Evolutionary conservation across 257 asterid species (phyloP).

Genomic region (Eustoma russellianum): DNA sequence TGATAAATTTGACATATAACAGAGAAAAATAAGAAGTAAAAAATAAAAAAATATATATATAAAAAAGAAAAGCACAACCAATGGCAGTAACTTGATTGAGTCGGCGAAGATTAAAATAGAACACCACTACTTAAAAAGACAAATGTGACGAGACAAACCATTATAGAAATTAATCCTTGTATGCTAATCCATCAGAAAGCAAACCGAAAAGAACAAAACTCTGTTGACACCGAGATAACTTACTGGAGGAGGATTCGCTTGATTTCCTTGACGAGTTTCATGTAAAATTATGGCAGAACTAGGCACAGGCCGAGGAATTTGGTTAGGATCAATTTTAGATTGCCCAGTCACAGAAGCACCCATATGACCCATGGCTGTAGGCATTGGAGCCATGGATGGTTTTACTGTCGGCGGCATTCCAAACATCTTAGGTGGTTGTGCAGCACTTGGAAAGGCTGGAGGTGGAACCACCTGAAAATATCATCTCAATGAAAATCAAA

Average conservation of each 20-base stretch:
- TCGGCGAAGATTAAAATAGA: not conserved
- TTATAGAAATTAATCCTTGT: not conserved
- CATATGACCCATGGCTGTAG: conserved; percentile 43
- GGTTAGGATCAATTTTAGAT: conserved; percentile 92
- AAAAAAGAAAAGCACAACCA: not conserved
- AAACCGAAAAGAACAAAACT: not conserved
- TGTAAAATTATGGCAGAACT: conserved; percentile 58
- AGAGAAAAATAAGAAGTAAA: not conserved
- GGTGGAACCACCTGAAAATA: conserved; percentile 62
- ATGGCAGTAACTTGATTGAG: not conserved
- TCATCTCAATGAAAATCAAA: conserved; percentile 17
- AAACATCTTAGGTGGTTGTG: conserved; percentile 61
- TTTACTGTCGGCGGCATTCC: conserved; percentile 78
- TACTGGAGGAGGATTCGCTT: conserved; percentile 99
- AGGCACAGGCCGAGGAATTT: conserved; percentile 84
- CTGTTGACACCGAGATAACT: conserved; percentile 7
- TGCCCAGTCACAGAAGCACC: conserved; percentile 47
- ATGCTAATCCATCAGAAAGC: not conserved
- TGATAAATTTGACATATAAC: conserved; percentile 4
- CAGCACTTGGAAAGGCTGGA: conserved; percentile 53
- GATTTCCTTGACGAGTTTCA: conserved; percentile 95
- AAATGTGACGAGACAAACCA: not conserved
- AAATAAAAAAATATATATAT: conserved; percentile 6
- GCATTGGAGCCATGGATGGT: conserved; percentile 55
- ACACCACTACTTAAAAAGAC: not conserved